These are phyloP conservation scores for Entophlyctis luteolus DNA, from an alignment of 192 early-diverging fungal species.

Conservation along the genomic window DNA sequence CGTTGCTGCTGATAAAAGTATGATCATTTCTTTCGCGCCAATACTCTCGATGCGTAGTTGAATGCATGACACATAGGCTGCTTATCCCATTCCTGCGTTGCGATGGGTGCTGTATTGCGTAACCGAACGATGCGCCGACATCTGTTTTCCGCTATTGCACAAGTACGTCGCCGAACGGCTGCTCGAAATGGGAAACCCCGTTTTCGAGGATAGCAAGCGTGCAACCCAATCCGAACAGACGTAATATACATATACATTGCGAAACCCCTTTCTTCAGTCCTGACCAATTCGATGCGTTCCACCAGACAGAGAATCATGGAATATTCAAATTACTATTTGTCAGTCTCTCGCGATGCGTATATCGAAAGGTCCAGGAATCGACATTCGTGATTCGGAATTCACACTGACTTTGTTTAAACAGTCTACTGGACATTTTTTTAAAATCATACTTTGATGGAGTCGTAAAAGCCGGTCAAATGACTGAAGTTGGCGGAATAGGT, in stretches of 20 bases:
- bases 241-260: no score
- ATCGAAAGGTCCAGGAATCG: neutral
- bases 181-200: constrained; percentile 1
- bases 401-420: neutral
- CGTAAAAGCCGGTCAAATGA: neutral
- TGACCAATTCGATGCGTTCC: neutral
- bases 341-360: neutral
- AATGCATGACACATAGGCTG: neutral
- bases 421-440: neutral
- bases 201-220: constrained; percentile 3
- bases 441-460: neutral
- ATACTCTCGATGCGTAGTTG: no score
- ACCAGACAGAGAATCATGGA: neutral
- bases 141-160: neutral
- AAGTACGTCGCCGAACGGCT: constrained; percentile 1
- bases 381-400: neutral
- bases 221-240: no score
- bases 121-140: neutral
- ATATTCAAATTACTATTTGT: neutral
- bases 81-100: neutral
- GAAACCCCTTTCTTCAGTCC: neutral
- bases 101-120: constrained; percentile 18
- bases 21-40: no score
- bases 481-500: neutral
- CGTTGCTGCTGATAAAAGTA: no score